Evolutionary conservation across 495 filamentous ascomycete species (phyloP).

Genomic region (Umbilicaria muhlenbergii): DNA sequence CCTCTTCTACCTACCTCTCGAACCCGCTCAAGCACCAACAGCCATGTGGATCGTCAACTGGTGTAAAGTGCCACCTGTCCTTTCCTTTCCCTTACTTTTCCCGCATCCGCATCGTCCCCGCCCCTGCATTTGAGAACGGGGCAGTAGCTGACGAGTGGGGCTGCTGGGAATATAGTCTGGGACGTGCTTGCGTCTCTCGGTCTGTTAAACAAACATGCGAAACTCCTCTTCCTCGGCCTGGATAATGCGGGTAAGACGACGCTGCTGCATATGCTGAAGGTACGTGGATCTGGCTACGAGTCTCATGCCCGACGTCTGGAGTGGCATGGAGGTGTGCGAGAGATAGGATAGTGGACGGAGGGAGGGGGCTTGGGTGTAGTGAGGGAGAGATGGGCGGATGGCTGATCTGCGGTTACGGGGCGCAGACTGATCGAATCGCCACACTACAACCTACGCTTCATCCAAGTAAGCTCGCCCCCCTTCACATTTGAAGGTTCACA

Average conservation of each 20-base stretch:
- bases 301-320: background rate
- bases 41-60: conserved; percentile 91
- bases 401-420: background rate
- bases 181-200: conserved; percentile 83
- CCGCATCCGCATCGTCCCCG: no score
- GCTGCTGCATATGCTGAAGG: conserved; percentile 83
- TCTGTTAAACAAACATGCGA: conserved; percentile 88
- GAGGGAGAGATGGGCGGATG: background rate
- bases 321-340: background rate
- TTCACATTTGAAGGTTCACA: background rate
- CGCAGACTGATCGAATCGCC: conserved; percentile 82
- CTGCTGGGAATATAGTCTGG: conserved; percentile 46
- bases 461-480: conserved; percentile 44
- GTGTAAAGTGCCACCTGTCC: conserved; percentile 46
- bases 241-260: conserved; percentile 99
- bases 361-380: conserved; percentile 3
- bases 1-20: no score
- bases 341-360: background rate
- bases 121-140: conserved; percentile 9
- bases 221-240: conserved; percentile 84
- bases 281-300: conserved; percentile 21
- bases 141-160: conserved; percentile 2
- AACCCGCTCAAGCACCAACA: no score
- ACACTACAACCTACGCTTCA: conserved; percentile 82
- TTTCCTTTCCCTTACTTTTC: background rate